Percentiles rank a stretch among this genome's conserved stretches.
phyloP scores from a whole-genome alignment of 139 green algal genomes.

The Coelastrella sp. region DNA sequence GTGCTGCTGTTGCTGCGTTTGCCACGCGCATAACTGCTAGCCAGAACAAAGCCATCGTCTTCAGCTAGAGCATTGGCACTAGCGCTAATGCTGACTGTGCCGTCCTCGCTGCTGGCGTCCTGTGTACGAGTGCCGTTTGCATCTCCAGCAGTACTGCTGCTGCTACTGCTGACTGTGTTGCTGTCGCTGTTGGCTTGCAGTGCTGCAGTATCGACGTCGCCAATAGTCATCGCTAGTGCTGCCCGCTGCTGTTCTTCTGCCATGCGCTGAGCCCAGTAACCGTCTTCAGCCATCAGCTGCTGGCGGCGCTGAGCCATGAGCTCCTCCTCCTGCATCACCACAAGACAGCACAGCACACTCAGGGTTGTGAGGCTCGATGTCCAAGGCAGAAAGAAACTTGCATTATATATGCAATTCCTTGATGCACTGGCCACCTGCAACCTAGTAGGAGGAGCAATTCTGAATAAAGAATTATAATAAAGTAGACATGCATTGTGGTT shows the following conservation, averaged over 20 bases:
- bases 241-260: slow-evolving; percentile 60
- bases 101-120: slow-evolving; percentile 14
- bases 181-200: background rate
- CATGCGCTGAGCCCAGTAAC: slow-evolving; percentile 86
- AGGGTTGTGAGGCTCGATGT: background rate
- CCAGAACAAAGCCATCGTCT: slow-evolving; percentile 33
- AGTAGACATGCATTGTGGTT: too few relatives aligned
- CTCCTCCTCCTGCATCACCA: slow-evolving; percentile 69
- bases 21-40: background rate
- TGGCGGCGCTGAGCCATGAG: slow-evolving; percentile 74
- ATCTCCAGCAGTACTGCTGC: background rate
- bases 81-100: slow-evolving; percentile 9
- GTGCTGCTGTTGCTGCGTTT: background rate
- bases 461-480: too few relatives aligned
- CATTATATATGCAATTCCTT: too few relatives aligned
- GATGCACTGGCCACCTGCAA: too few relatives aligned
- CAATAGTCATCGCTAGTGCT: slow-evolving; percentile 38
- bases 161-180: slow-evolving; percentile 3
- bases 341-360: background rate
- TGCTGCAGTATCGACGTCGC: slow-evolving; percentile 26
- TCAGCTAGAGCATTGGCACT: background rate
- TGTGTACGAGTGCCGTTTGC: background rate
- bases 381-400: background rate
- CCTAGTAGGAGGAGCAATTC: too few relatives aligned
- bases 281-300: slow-evolving; percentile 84